A percentile compares a stretch with the other conserved stretches of the same genome.
phyloP scores from a whole-genome alignment of 495 filamentous ascomycete genomes.

The Podospora anserina region DNA sequence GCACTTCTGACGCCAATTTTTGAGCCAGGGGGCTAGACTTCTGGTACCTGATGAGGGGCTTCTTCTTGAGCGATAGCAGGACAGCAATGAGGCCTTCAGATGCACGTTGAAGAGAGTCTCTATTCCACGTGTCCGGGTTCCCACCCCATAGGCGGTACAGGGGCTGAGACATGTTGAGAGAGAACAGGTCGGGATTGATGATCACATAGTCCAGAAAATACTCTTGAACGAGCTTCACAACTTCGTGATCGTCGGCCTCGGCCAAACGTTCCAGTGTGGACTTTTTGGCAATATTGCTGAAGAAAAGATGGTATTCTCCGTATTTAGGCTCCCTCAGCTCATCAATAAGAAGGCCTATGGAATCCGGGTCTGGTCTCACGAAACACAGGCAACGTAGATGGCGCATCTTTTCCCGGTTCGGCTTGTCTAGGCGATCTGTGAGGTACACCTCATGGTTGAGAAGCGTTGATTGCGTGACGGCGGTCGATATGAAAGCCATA shows the following conservation, averaged over 20 bases:
- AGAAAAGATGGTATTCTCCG: slow-evolving; percentile 94
- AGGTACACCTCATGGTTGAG: slow-evolving; percentile 97
- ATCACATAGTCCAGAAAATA: slow-evolving; percentile 94
- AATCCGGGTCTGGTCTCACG: slow-evolving; percentile 83
- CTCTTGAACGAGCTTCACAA: slow-evolving; percentile 88
- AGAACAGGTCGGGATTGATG: slow-evolving; percentile 90
- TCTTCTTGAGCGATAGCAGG: slow-evolving; percentile 88
- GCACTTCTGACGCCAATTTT: slow-evolving; percentile 86
- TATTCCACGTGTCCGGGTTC: slow-evolving; percentile 84
- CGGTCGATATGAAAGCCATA: slow-evolving; percentile 87
- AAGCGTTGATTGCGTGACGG: slow-evolving; percentile 92
- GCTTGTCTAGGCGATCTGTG: slow-evolving; percentile 91
- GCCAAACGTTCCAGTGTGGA: slow-evolving; percentile 91
- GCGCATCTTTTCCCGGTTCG: slow-evolving; percentile 92
- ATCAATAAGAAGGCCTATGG: slow-evolving; percentile 89
- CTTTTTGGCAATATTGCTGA: slow-evolving; percentile 96
- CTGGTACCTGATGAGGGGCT: slow-evolving; percentile 88
- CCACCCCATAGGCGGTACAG: slow-evolving; percentile 74
- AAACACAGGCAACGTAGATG: slow-evolving; percentile 93
- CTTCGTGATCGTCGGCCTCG: slow-evolving; percentile 97
- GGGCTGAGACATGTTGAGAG: slow-evolving; percentile 71
- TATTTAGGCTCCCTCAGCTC: slow-evolving; percentile 96
- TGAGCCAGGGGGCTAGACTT: slow-evolving; percentile 87
- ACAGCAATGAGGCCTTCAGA: slow-evolving; percentile 83
- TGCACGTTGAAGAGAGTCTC: slow-evolving; percentile 75